Conservation (phyloP, 345 rosid genomes). For the Arabidopsis arenosa region DNA sequence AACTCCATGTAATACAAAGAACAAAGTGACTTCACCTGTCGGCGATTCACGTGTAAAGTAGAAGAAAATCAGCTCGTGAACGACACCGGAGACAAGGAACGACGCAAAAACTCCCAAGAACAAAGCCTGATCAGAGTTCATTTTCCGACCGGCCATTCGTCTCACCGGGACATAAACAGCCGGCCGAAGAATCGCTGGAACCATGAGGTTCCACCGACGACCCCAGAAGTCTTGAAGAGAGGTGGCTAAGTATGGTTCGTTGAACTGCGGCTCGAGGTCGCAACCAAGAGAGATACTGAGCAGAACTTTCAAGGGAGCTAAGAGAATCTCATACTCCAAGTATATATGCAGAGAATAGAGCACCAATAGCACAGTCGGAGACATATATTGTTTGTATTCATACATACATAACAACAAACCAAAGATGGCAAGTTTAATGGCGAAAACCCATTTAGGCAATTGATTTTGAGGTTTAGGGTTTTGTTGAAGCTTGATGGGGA, state of each 20-base stretch:
- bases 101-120: constrained; percentile 33
- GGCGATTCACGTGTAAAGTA: constrained; percentile 34
- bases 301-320: constrained; percentile 28
- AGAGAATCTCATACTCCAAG: constrained; percentile 44
- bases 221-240: constrained; percentile 73
- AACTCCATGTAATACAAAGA: constrained; percentile 51
- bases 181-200: constrained; percentile 50
- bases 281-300: constrained; percentile 13
- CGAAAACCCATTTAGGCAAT: constrained; percentile 38
- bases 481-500: constrained; percentile 50
- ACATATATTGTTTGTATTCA: constrained; percentile 2
- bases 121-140: constrained; percentile 18
- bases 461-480: constrained; percentile 33
- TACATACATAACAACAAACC: constrained; percentile 14
- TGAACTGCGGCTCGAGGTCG: constrained; percentile 50
- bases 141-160: background rate
- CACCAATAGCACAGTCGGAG: constrained; percentile 13
- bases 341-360: constrained; percentile 40
- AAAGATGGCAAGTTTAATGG: constrained; percentile 43
- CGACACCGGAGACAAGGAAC: constrained; percentile 46
- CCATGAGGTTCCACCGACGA: constrained; percentile 61
- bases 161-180: constrained; percentile 50
- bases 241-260: constrained; percentile 58
- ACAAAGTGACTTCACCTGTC: constrained; percentile 48
- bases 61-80: constrained; percentile 48